Conservation (phyloP, 2,329 filamentous ascomycete genomes). For the Hypoxylon sp. region DNA sequence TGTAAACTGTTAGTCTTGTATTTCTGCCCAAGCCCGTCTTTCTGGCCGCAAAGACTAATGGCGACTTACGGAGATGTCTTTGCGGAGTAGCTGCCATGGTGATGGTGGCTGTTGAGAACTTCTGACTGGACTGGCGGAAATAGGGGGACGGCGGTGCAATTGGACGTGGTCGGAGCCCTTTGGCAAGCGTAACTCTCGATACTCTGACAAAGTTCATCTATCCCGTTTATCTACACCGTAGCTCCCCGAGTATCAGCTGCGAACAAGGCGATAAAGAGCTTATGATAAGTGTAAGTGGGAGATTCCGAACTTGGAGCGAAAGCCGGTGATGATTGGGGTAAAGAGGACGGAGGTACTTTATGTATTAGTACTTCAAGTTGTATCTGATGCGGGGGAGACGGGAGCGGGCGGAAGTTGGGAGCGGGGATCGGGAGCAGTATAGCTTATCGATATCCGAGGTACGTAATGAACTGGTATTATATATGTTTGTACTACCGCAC, state of each 20-base stretch:
- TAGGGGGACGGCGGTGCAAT: conserved; percentile 4
- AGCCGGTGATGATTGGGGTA: conserved; percentile 3
- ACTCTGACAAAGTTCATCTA: conserved; percentile 28
- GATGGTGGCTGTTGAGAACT: conserved; percentile 41
- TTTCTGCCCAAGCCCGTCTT: background rate
- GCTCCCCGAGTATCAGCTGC: background rate
- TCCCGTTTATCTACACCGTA: background rate
- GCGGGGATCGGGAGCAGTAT: conserved; percentile 24
- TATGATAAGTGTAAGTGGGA: conserved; percentile 3
- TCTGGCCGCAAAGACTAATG: background rate
- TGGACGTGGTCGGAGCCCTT: conserved; percentile 28
- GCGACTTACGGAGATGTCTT: conserved; percentile 49
- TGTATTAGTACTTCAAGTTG: background rate
- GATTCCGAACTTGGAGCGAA: conserved; percentile 35
- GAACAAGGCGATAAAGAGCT: background rate
- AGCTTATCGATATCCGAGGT: conserved; percentile 38
- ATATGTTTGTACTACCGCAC: background rate
- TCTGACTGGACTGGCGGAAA: conserved; percentile 24
- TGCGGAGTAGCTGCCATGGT: conserved; percentile 41
- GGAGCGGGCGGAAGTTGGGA: conserved; percentile 16
- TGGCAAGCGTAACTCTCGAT: conserved; percentile 15
- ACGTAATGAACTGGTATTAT: too few species aligned
- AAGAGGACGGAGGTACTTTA: background rate
- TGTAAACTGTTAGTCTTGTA: conserved; percentile 48
- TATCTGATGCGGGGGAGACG: conserved; percentile 31